Conservation (phyloP, 805 yeast genomes). For the Kregervanrija delftensis region DNA sequence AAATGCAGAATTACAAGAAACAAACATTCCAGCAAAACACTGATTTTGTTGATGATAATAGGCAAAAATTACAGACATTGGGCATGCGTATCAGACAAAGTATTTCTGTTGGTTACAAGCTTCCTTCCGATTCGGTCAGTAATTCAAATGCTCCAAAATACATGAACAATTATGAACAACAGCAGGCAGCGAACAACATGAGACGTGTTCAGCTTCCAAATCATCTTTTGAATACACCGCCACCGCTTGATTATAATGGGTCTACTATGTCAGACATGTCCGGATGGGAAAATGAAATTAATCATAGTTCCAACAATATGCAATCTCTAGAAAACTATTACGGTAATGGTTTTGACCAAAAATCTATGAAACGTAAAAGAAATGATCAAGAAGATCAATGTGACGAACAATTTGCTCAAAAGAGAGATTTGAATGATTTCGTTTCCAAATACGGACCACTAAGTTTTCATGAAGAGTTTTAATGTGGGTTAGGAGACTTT, state of each 20-base stretch:
- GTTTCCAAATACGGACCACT: conserved; percentile 37
- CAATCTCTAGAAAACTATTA: neutral
- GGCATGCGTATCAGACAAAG: conserved; percentile 72
- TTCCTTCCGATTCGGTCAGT: conserved; percentile 7
- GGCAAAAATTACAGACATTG: conserved; percentile 41
- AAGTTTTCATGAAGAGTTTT: conserved; percentile 44
- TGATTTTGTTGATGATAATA: conserved; percentile 17
- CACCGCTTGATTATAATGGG: conserved; percentile 34
- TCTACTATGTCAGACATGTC: conserved; percentile 40
- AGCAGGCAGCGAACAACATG: conserved; percentile 3
- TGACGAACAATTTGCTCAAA: neutral
- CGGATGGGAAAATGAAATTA: conserved; percentile 34
- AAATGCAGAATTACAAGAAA: conserved; percentile 5
- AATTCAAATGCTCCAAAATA: conserved; percentile 1
- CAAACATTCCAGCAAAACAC: neutral
- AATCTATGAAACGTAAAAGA: conserved; percentile 12
- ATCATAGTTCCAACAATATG: conserved; percentile 5
- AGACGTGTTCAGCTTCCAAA: conserved; percentile 33
- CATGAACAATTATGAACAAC: conserved; percentile 9
- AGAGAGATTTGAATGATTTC: conserved; percentile 18
- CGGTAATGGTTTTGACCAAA: neutral
- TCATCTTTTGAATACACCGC: conserved; percentile 31
- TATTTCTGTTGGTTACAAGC: conserved; percentile 52
- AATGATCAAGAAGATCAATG: conserved; percentile 24
- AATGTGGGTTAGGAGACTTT: conserved; percentile 3